Base-by-base conservation (phyloP, 345 rosid genomes). In the Eucalyptus tenuipes region DNA sequence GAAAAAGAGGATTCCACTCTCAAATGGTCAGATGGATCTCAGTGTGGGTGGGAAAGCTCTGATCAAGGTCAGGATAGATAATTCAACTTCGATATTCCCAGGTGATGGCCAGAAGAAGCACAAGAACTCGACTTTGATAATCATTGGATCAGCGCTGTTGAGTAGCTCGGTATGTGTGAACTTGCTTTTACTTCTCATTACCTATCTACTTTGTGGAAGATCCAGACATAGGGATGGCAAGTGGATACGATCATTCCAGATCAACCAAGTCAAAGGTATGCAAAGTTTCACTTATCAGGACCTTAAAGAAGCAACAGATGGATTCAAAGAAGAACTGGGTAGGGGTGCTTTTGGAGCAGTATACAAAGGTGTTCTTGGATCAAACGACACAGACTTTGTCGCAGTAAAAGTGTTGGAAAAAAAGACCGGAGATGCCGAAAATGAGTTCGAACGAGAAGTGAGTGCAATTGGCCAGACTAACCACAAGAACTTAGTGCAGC, bases 1-100 rank as follows among this genome's bases (percentile, higher is more conserved):
- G 94, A 96, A 94, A 91, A 94, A 94, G 94, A 94, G 61, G 88
- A 80, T 49, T 61, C 95, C 96, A 10, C 86, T 94, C 18, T 90
- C 93, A 5, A 92, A 92, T 44, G 96, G 96, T 13, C 80, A 9
- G 80, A 20, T 71, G 85, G 90, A 86, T 87, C 17, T 87, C 3
- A 7, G 37, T 4, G 14, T 42, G 7, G 89, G 44, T 13, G 90
- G 92, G 11, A 91, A 82, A 50, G 93, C 95, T 12, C 87, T 92
- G 33, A 64, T 96, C 31, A 94, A 95, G 88, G 87, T 92, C 13
- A 64, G 91, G 89, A 91, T 12, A 68, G 86, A 80, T 16, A 87
- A 92, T 86, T 87, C 88, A 6, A 31, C 89, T 20, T 42, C n/a
- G 27, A 37, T 25, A 11, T 16, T 64, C 52, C 49, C 71, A 7